Evolutionary conservation across 2,329 filamentous ascomycete species (phyloP), one percentile per base, ranked within the genome.

Genomic region (Aspergillus jensenii): DNA sequence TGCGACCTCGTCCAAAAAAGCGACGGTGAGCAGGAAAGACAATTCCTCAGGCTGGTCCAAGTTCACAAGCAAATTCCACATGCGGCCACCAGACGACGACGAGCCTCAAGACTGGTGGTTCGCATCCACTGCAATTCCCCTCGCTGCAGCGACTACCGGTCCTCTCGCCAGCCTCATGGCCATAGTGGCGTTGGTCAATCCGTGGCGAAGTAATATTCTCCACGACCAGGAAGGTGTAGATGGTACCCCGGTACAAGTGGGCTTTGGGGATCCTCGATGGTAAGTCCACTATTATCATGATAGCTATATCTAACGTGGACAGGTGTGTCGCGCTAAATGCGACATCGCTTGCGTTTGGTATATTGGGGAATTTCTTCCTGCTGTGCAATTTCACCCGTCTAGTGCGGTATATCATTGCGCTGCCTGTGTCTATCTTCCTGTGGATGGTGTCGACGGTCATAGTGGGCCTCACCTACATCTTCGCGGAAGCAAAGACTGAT

Each of bases 121-220:
- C 61, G 79, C 79, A 1, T 80, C 79, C 2, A 82, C 79, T 1
- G 79, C 78, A 3, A 81, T 93, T 62, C 90, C 90, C 33, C 85
- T 97, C 70, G 82, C 95, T 11, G 91, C 92, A 2, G 92, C 91
- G 35, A 91, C 92, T 0, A 83, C 95, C 2, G 91, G 91, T 1
- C 93, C 93, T 0, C 84, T 96, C 9, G 93, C 93, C 3, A 96
- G 93, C 58, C 87, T 95, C 31, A 89, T 95, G 74, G 93, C 89
- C 57, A 91, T 96, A 58, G 91, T 90, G 60, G 90, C 92, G 7
- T 81, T 96, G n/a, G 90, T 91, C 1, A 87, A 86, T 27, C 85
- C 85, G 21, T 96, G 92, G 93, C 82, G 90, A 59, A 78, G 81
- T 53, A 68, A 80, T 43, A 76, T 83, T 40, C 70, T 79, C 47